Evolutionary conservation across 371 early-diverging fungal genomes (phyloP), one percentile per base, ranked within the genome.

Genomic region (Lichtheimia ornata): DNA sequence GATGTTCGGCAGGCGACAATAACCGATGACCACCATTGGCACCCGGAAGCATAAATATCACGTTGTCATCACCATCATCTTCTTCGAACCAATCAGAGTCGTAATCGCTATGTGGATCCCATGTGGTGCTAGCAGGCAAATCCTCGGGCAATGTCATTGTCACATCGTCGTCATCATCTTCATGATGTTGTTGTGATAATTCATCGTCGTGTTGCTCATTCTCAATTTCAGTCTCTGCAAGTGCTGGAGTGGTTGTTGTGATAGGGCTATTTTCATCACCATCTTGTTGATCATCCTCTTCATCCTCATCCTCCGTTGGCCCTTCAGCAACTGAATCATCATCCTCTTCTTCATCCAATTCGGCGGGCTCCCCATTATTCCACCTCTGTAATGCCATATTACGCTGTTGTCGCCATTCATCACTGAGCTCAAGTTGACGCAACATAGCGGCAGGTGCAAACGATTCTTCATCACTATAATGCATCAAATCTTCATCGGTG

Each of bases 11-110:
- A 12, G 57, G 45, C 14, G 45, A 18, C 17, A 56, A 22, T 27
- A 56, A 45, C 13, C 45, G 57, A 56, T 56, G 57, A 4, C 57
- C 57, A 20, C 45, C 45, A 22, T 47, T 44, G 43, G 45, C 18
- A 56, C 47, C 47, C 5, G 22, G 47, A 1, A 18, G 47, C 47
- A 17, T 47, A 47, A 47, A 47, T 47, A 47, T 11, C 5, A 47
- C 47, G 9, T 35, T 35, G 2, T 47, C 17, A 5, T 47, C 47
- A 47, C 17, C 47, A 0, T 47, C 47, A 22, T 22, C 47, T n/a
- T 47, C n/a, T n/a, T 47, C 47, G 17, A 47, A 47, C 47, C 47
- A 47, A 22, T 47, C 47, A 6, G 47, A 47, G 9, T 47, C 47
- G 11, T 18, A 18, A 22, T 47, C 47, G 17, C 22, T 22, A 47